Conservation (phyloP, 192 early-diverging fungal species). For the Coemansia pectinata region DNA sequence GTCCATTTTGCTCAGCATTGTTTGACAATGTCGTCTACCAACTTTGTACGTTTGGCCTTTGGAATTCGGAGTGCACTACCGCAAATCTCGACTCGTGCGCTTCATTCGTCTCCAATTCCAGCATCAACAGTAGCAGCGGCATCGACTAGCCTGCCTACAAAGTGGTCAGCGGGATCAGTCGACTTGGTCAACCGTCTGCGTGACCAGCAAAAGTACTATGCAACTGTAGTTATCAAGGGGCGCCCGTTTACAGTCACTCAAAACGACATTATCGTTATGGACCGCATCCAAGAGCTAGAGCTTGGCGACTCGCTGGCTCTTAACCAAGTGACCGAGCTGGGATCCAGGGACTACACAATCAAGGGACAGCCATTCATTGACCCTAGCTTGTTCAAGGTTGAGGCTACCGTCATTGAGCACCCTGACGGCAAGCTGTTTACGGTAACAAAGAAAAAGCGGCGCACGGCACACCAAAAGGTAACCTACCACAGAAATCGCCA, state of each 20-base stretch:
- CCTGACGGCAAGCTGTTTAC: constrained; percentile 70
- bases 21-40: constrained; percentile 10
- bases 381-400: constrained; percentile 69
- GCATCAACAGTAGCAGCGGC: constrained; percentile 6
- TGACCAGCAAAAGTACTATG: constrained; percentile 73
- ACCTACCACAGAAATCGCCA: constrained; percentile 70
- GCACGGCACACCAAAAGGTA: constrained; percentile 71
- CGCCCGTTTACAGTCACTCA: constrained; percentile 85
- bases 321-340: constrained; percentile 85
- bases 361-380: constrained; percentile 84
- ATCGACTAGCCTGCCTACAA: constrained; percentile 5
- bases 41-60: constrained; percentile 5
- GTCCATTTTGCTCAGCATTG: background rate
- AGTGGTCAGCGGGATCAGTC: constrained; percentile 32
- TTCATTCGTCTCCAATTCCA: background rate
- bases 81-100: constrained; percentile 1
- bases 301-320: constrained; percentile 87
- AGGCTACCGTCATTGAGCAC: constrained; percentile 90
- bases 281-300: constrained; percentile 78
- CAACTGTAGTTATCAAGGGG: constrained; percentile 84
- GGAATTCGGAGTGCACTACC: background rate
- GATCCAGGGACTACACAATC: constrained; percentile 79
- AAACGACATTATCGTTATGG: constrained; percentile 85
- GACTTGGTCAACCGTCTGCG: constrained; percentile 56
- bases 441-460: constrained; percentile 80